Base-by-base conservation (phyloP, 225 moss, liverwort and hornwort species). In the Lunularia cruciata region DNA sequence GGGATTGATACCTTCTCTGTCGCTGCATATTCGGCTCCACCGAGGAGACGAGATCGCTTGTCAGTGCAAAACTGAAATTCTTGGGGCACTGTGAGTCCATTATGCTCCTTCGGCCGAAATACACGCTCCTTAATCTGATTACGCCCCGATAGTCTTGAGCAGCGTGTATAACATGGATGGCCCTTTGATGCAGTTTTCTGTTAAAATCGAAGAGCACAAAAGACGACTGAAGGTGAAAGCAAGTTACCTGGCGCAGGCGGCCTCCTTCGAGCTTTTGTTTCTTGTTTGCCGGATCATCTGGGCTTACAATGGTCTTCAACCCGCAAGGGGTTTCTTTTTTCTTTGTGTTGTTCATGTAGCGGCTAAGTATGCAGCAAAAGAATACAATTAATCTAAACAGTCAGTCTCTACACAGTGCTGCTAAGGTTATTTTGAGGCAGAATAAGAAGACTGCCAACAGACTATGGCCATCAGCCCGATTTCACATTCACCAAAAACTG, bases 201-300 rank as follows among this genome's bases (percentile, higher is more conserved):
- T 6, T 40, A 40, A n/a, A n/a, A n/a, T n/a, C n/a, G n/a, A n/a
- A n/a, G n/a, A n/a, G n/a, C n/a, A n/a, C n/a, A n/a, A n/a, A n/a
- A n/a, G n/a, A n/a, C n/a, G n/a, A n/a, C n/a, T n/a, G n/a, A n/a
- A n/a, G n/a, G n/a, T n/a, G n/a, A n/a, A 4, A 36, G 19, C 11
- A 11, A 30, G 6, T 33, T 67, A 95, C 92, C 86, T 90, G 89
- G 47, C 83, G 90, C 8, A 84, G 38, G 54, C 89, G 78, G 27
- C 92, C 90, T 52, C 76, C 84, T 14, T 98, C 96, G 27, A 98
- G 96, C 40, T 93, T 98, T 14, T 93, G 92, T 49, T 93, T 98
- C 48, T 98, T 98, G 47, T 85, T 86, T 8, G 87, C 93, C 19
- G 64, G 81, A 47, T 76, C 69, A 0, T 80, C 83, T 26, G 76